A percentile compares a stretch with the other conserved stretches of the same genome.
phyloP scores from a whole-genome alignment of 2,329 filamentous ascomycete genomes.

The Ophiostoma piceae region DNA sequence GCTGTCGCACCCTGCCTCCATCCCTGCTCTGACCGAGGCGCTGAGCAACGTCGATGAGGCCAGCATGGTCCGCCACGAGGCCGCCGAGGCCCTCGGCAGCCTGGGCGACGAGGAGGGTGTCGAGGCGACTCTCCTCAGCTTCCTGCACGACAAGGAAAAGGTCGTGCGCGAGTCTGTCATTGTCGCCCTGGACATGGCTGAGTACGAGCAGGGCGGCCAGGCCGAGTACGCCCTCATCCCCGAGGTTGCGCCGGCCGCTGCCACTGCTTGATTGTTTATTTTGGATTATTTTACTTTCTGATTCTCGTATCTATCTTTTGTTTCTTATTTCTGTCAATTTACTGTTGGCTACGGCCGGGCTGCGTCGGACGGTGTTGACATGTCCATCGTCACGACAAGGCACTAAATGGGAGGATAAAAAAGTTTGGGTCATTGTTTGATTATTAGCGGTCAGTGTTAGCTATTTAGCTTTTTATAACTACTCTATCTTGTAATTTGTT shows the following conservation, averaged over 20 bases:
- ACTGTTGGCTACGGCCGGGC: background rate
- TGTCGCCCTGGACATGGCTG: slow-evolving; percentile 95
- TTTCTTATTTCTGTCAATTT: background rate
- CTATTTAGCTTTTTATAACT: background rate
- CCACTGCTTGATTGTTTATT: slow-evolving; percentile 28
- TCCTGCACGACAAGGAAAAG: slow-evolving; percentile 83
- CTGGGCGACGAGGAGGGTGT: slow-evolving; percentile 91
- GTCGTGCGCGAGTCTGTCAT: slow-evolving; percentile 93
- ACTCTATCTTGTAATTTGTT: background rate
- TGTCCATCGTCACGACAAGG: background rate
- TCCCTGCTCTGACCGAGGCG: slow-evolving; percentile 75
- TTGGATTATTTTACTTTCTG: background rate
- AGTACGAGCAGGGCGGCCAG: slow-evolving; percentile 86
- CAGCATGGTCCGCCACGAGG: slow-evolving; percentile 97
- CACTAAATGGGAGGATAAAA: slow-evolving; percentile 12
- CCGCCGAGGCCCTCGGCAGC: slow-evolving; percentile 90
- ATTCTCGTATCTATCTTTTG: background rate
- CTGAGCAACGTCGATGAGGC: slow-evolving; percentile 75
- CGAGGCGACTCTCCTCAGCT: slow-evolving; percentile 74
- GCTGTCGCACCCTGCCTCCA: slow-evolving; percentile 91
- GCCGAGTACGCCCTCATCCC: slow-evolving; percentile 90
- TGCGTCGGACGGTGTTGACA: background rate
- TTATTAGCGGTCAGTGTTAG: slow-evolving; percentile 13
- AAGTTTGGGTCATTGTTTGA: slow-evolving; percentile 11
- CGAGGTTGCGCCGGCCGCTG: slow-evolving; percentile 41